Percentiles rank a stretch among this genome's conserved stretches.
phyloP scores from a whole-genome alignment of 1,139 yeast species.

The Nakaseomyces sp. region DNA sequence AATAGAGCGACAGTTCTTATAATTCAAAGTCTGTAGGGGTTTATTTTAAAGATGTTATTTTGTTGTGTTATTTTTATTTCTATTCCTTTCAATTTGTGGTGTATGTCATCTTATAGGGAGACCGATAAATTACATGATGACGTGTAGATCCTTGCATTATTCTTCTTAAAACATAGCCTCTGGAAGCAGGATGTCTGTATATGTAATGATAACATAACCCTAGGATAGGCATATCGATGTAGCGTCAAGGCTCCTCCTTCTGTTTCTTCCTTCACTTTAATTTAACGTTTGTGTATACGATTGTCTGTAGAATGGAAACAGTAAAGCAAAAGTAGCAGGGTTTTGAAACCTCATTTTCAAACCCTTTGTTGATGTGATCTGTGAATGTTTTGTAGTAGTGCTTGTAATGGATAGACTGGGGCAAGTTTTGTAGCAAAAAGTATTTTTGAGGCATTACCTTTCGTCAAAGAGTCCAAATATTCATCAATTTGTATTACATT shows the following conservation, averaged over 20 bases:
- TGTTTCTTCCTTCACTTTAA: no score
- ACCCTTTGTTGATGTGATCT: background rate
- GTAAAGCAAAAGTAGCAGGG: no score
- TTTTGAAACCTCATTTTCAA: constrained; percentile 9
- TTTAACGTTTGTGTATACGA: no score
- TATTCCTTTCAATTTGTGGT: background rate
- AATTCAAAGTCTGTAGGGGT: no score
- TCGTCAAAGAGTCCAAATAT: constrained; percentile 27
- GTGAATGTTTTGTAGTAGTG: constrained; percentile 16
- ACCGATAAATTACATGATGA: background rate
- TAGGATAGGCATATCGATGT: no score
- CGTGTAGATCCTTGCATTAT: constrained; percentile 1
- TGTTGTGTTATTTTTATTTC: background rate
- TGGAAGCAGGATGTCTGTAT: background rate
- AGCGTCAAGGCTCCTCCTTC: no score
- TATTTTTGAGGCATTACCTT: constrained; percentile 37
- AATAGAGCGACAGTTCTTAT: background rate
- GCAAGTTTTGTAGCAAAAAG: constrained; percentile 38
- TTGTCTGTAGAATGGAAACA: no score
- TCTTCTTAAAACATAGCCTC: background rate
- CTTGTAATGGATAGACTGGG: constrained; percentile 24
- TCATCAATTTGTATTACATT: constrained; percentile 18
- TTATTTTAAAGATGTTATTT: no score
- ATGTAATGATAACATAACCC: background rate
- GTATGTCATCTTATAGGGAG: background rate